Base-by-base conservation (phyloP, 1,139 yeast genomes). In the Maudiozyma humilis region DNA sequence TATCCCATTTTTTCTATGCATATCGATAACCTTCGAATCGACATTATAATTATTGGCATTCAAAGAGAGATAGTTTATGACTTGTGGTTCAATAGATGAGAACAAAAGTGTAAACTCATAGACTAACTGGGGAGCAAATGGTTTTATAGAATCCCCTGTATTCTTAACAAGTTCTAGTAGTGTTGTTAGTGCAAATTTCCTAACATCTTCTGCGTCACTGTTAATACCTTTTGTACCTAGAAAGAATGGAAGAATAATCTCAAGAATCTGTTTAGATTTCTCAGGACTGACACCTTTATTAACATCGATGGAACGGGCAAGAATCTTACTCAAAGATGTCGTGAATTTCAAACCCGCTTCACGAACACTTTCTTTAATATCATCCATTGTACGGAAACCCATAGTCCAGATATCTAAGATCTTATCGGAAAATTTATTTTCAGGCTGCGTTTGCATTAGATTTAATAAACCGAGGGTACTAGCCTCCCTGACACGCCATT, bases 401-500 rank as follows among this genome's bases (percentile, higher is more conserved):
- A 85, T 80, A 4, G 74, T 71, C 97, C 96, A 89, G 30, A 91
- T 78, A 4, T 77, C 78, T 47, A 83, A 83, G 44, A 86, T 61
- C 15, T 68, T 59, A 6, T 62, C 56, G 40, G 78, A 79, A 53
- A 82, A 84, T 8, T 62, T 66, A 12, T 72, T 77, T 36, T 77
- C 60, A 1, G 79, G 72, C 30, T 75, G 71, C 6, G 79, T 73
- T 52, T 81, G 85, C 14, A 91, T 64, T 31, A 91, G 64, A 51
- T 87, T 91, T 34, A 76, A 69, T 48, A 88, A 64, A 0, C 91
- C 97, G 2, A 77, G 63, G 0, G 93, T 72, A 62, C 95, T 80
- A 0, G 96, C 96, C 60, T 91, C 95, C 53, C 98, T 75, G 0
- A 82, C 87, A 55, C 97, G 73, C 97, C 97, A 91, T 63, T 91